Evolutionary conservation across 768 basidiomycete species (phyloP).

Genomic region (Rubroboletus satanas): DNA sequence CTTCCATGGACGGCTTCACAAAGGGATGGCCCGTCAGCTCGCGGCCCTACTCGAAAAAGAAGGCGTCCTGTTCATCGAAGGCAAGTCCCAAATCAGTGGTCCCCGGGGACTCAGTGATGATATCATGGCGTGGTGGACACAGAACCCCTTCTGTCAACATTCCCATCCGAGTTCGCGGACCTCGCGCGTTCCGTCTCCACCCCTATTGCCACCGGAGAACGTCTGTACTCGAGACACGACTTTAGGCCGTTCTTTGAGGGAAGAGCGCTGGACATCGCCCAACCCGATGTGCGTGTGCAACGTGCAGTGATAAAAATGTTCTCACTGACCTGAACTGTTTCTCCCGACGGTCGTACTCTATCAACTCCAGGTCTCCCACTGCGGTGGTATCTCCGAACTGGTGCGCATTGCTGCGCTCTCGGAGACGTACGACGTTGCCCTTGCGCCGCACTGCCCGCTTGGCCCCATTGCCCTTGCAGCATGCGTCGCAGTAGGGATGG

Average conservation of each 20-base stretch:
- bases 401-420: conserved; percentile 55
- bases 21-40: conserved; percentile 66
- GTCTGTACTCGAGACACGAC: conserved; percentile 59
- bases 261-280: conserved; percentile 63
- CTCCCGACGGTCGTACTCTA: background rate
- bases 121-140: background rate
- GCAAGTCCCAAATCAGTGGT: conserved; percentile 19
- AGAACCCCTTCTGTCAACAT: conserved; percentile 59
- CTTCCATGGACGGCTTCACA: conserved; percentile 69
- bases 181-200: conserved; percentile 50
- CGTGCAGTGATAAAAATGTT: background rate
- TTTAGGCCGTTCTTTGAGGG: conserved; percentile 63
- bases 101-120: background rate
- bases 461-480: conserved; percentile 72
- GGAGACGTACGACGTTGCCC: conserved; percentile 67
- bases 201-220: conserved; percentile 63
- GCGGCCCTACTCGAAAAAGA: conserved; percentile 57
- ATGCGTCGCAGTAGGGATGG: conserved; percentile 58
- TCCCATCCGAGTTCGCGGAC: conserved; percentile 59
- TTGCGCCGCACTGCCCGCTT: conserved; percentile 70
- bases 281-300: conserved; percentile 53
- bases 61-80: conserved; percentile 64
- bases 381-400: conserved; percentile 58
- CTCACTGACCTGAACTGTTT: background rate
- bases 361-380: conserved; percentile 46